Conservation (phyloP, 108 stramenopile species). For the Fragilaria radians region DNA sequence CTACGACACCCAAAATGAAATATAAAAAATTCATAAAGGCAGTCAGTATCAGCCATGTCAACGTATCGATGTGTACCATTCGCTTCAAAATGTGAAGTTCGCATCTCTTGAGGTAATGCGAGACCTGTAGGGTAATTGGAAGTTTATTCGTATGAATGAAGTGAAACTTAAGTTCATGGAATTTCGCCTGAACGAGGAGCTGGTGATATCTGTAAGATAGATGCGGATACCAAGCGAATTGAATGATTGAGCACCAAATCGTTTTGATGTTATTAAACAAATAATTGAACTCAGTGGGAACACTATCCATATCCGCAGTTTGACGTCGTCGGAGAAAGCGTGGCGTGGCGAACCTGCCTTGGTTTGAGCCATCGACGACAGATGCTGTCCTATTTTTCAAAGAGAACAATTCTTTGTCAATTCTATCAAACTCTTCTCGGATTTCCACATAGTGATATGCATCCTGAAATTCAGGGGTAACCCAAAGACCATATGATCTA, state of each 20-base stretch:
- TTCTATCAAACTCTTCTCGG: slow-evolving; percentile 74
- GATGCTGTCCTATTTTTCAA: not conserved
- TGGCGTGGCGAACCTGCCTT: not conserved
- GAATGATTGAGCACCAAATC: not conserved
- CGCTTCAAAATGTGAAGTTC: slow-evolving; percentile 49
- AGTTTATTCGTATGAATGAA: slow-evolving; percentile 72
- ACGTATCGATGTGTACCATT: slow-evolving; percentile 64
- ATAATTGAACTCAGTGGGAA: not conserved
- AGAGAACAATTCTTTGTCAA: not conserved
- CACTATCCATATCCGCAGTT: not conserved
- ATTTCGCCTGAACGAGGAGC: slow-evolving; percentile 69
- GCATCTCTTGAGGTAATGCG: slow-evolving; percentile 67
- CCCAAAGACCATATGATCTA: slow-evolving; percentile 60
- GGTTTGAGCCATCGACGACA: not conserved
- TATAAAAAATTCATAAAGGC: slow-evolving; percentile 53
- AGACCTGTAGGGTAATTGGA: slow-evolving; percentile 64
- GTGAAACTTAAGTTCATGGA: slow-evolving; percentile 78
- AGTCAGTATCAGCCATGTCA: slow-evolving; percentile 71
- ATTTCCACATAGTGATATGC: slow-evolving; percentile 86
- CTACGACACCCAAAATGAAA: slow-evolving; percentile 55
- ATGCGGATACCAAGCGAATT: slow-evolving; percentile 17
- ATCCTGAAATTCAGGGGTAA: slow-evolving; percentile 74
- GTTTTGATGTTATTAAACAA: not conserved
- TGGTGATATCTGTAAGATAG: slow-evolving; percentile 30
- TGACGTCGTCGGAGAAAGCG: not conserved